phyloP scores from a whole-genome alignment of 2,329 filamentous ascomycete genomes.

The Trichoderma arundinaceum region DNA sequence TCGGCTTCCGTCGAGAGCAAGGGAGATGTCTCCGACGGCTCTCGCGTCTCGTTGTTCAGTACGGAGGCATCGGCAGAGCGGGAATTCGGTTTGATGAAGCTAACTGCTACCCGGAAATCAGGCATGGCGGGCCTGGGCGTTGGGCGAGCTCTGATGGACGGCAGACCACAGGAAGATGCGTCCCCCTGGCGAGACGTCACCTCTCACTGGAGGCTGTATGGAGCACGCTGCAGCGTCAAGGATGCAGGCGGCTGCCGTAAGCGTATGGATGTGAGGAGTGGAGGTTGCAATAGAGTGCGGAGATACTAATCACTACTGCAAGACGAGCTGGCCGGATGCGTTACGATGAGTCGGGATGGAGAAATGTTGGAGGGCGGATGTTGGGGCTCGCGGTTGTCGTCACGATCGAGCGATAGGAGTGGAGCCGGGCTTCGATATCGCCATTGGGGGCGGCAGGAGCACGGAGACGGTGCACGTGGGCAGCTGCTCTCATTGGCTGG shows the following conservation, averaged over 20 bases:
- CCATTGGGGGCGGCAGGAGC: not conserved
- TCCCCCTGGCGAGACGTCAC: slow-evolving; percentile 21
- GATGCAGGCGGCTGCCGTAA: slow-evolving; percentile 1
- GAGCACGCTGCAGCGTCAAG: slow-evolving; percentile 1
- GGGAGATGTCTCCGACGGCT: slow-evolving; percentile 48
- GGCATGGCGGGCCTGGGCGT: slow-evolving; percentile 24
- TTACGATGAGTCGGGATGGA: slow-evolving; percentile 2
- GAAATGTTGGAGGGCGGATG: not conserved
- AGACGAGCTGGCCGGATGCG: not conserved
- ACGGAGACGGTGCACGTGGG: slow-evolving; percentile 16
- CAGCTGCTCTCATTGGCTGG: slow-evolving; percentile 15
- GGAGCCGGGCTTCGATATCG: not conserved
- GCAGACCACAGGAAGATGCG: slow-evolving; percentile 16
- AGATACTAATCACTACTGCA: not conserved
- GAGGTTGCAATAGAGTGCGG: not conserved
- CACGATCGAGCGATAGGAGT: slow-evolving; percentile 23
- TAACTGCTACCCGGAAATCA: slow-evolving; percentile 17
- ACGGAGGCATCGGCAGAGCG: slow-evolving; percentile 13
- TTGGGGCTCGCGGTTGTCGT: slow-evolving; percentile 22
- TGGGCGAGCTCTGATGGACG: not conserved
- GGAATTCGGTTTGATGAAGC: slow-evolving; percentile 7
- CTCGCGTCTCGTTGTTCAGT: slow-evolving; percentile 4
- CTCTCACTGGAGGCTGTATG: slow-evolving; percentile 9
- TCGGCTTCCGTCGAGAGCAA: slow-evolving; percentile 48
- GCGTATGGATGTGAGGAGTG: not conserved